Conservation (phyloP, 2,329 filamentous ascomycete species). For the Apiospora phragmitis region DNA sequence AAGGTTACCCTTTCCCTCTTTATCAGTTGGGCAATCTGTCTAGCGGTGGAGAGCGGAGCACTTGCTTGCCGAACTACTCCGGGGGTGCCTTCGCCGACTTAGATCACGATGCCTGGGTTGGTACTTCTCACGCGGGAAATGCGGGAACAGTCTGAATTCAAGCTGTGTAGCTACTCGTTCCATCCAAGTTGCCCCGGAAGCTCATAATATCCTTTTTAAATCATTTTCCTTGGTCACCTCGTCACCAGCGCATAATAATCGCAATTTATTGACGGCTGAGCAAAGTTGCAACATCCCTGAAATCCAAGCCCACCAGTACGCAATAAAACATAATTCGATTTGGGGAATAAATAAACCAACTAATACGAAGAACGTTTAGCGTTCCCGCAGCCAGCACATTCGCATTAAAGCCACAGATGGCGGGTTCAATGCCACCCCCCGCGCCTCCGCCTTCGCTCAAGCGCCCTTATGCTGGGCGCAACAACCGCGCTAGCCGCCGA, state of each 20-base stretch:
- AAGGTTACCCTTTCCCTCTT: not conserved
- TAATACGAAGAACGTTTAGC: not conserved
- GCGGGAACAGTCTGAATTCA: not conserved
- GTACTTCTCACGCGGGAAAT: not conserved
- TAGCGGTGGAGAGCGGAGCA: not conserved
- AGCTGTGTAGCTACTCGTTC: not conserved
- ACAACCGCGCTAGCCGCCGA: not conserved
- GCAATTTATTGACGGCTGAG: not conserved
- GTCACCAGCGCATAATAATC: not conserved
- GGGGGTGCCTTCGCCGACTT: conserved; percentile 4
- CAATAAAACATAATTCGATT: not conserved
- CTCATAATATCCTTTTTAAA: not conserved
- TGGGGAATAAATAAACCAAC: not conserved
- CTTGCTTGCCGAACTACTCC: not conserved
- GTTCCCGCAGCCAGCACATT: not conserved
- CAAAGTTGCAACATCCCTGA: not conserved
- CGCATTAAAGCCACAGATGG: conserved; percentile 1
- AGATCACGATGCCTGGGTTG: not conserved
- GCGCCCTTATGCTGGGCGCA: not conserved
- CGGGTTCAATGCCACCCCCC: not conserved
- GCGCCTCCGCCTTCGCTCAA: not conserved
- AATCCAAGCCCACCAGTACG: not conserved
- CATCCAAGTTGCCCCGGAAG: not conserved
- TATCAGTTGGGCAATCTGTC: not conserved
- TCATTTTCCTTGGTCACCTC: not conserved